Evolutionary conservation across 305 asterid genomes (phyloP).

Genomic region (Rubia peregrina): DNA sequence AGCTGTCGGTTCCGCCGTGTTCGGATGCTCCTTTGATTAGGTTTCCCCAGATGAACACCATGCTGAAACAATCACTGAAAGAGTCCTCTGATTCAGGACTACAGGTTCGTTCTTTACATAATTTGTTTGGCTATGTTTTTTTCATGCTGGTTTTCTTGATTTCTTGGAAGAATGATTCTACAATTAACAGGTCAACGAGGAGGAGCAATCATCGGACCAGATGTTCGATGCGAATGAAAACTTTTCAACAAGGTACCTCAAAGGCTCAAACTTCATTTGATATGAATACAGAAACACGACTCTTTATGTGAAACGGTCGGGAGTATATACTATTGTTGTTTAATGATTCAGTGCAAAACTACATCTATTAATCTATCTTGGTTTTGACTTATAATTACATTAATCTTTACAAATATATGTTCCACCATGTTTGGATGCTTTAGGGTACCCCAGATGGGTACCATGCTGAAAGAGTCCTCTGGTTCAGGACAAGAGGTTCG

Average conservation of each 20-base stretch:
- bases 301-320: not conserved
- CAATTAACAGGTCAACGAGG: not conserved
- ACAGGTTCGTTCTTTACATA: not conserved
- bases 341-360: not conserved
- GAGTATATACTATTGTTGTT: too few relatives aligned
- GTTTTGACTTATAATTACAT: not conserved
- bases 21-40: not conserved
- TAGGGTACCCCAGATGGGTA: not conserved
- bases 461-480: not conserved
- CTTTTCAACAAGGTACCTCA: conserved; percentile 2
- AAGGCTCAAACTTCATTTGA: not conserved
- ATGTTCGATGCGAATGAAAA: not conserved
- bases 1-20: conserved; percentile 18
- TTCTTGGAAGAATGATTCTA: not conserved
- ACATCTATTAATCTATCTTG: not conserved
- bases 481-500: not conserved
- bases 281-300: not conserved
- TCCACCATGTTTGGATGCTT: not conserved
- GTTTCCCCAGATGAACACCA: not conserved
- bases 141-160: not conserved
- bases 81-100: not conserved
- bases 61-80: not conserved
- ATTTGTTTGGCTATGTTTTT: too few relatives aligned
- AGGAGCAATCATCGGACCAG: not conserved
- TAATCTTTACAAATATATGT: conserved; percentile 19